Evolutionary conservation across 169 alveolate species (phyloP).

Genomic region (Eimeria falciformis): DNA sequence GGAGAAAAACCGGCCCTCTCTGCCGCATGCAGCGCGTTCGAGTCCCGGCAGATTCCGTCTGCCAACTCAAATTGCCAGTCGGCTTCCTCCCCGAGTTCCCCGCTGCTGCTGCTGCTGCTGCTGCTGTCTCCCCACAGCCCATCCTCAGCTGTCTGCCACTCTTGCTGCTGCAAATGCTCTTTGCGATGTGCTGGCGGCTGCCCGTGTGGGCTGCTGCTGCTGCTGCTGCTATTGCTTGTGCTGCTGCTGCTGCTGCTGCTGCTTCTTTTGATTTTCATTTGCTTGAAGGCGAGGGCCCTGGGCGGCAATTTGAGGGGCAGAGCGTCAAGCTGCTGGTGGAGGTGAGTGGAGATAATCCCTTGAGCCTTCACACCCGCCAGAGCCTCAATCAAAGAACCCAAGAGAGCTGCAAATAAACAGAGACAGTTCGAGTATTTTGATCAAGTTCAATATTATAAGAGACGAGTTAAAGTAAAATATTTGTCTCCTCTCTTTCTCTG

Average conservation of each 20-base stretch:
- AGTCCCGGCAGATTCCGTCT: conserved; percentile 73
- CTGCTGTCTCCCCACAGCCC: background rate
- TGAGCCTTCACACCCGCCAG: conserved; percentile 22
- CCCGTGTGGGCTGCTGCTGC: too few relatives aligned
- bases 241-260: conserved; percentile 37
- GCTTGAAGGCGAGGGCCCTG: background rate
- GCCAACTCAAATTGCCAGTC: conserved; percentile 35
- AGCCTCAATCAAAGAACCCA: conserved; percentile 63
- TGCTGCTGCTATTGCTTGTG: too few relatives aligned
- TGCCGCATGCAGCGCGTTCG: conserved; percentile 67
- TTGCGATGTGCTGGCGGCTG: too few relatives aligned
- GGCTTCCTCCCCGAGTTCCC: background rate
- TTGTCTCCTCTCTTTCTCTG: background rate
- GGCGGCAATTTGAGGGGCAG: conserved; percentile 52
- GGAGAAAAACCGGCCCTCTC: conserved; percentile 54
- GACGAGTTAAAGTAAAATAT: too few relatives aligned
- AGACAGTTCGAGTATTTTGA: too few relatives aligned
- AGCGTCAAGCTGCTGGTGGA: conserved; percentile 48
- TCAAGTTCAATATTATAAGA: background rate
- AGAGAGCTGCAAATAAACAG: conserved; percentile 19
- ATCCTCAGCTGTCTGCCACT: too few relatives aligned
- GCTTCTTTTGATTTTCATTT: background rate
- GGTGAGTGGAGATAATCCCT: conserved; percentile 71
- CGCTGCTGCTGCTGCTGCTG: conserved; percentile 1
- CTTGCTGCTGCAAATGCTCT: too few relatives aligned